Evolutionary conservation across 2,329 filamentous ascomycete genomes (phyloP).

Genomic region (Exserohilum rostratum): DNA sequence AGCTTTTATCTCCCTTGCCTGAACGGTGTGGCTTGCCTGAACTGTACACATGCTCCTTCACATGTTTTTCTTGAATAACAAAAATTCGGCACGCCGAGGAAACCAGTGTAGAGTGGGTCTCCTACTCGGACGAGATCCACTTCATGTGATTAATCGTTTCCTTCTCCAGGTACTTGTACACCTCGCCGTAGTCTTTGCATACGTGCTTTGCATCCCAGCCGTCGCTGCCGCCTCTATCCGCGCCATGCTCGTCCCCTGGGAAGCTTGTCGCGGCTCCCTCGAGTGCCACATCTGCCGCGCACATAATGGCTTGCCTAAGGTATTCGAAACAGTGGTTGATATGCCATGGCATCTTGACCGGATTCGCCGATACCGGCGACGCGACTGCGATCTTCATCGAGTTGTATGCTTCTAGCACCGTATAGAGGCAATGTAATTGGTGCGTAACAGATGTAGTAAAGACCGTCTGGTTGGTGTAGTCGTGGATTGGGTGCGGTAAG

Average conservation of each 20-base stretch:
- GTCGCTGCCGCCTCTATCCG: constrained; percentile 42
- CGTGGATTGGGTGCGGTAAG: constrained; percentile 41
- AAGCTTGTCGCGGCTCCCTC: constrained; percentile 44
- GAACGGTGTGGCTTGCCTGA: not conserved
- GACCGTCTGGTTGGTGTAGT: constrained; percentile 38
- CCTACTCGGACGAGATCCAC: constrained; percentile 35
- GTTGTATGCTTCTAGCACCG: constrained; percentile 43
- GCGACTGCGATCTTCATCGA: constrained; percentile 26
- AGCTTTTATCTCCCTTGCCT: not conserved
- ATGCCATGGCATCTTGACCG: constrained; percentile 43
- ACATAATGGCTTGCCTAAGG: constrained; percentile 43
- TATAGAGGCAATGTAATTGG: constrained; percentile 44
- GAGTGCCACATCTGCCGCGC: constrained; percentile 41
- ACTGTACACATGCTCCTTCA: not conserved
- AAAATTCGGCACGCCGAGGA: not conserved
- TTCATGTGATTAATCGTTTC: constrained; percentile 36
- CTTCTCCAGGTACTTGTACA: constrained; percentile 39
- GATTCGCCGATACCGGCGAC: constrained; percentile 10
- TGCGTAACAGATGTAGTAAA: constrained; percentile 44
- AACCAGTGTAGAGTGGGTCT: not conserved
- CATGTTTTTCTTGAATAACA: not conserved
- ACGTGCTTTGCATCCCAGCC: constrained; percentile 45
- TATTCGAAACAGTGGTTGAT: constrained; percentile 47
- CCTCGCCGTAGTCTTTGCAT: constrained; percentile 41
- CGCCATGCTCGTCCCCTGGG: constrained; percentile 28